A percentile compares a stretch with the other conserved stretches of the same genome.
Evolutionary conservation across 2,329 filamentous ascomycete species (phyloP).

Genomic region (Fusarium musae): DNA sequence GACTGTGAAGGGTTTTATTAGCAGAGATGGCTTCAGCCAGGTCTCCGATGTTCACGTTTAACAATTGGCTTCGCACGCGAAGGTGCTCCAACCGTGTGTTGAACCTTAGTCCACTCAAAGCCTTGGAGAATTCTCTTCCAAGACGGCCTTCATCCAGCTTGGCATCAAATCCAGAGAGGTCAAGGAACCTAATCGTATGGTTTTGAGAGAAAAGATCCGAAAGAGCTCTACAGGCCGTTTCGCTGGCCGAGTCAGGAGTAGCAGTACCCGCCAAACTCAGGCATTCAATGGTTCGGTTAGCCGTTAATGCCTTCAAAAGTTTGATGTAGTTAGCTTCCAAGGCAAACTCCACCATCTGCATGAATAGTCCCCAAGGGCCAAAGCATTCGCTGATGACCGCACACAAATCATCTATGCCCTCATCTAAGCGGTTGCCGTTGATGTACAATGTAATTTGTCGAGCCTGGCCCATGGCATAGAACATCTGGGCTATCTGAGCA

Average conservation of each 20-base stretch:
- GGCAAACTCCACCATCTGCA: constrained; percentile 68
- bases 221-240: constrained; percentile 60
- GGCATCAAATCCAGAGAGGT: constrained; percentile 66
- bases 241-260: constrained; percentile 58
- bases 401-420: constrained; percentile 62
- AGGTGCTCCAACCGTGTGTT: constrained; percentile 61
- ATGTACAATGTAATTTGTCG: constrained; percentile 61
- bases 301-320: constrained; percentile 60
- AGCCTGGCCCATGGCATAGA: constrained; percentile 61
- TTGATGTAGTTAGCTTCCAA: constrained; percentile 63
- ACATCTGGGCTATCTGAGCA: constrained; percentile 60
- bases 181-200: constrained; percentile 61
- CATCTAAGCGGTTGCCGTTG: constrained; percentile 64
- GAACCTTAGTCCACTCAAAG: constrained; percentile 59
- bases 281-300: constrained; percentile 62
- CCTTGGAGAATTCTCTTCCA: constrained; percentile 63
- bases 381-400: constrained; percentile 59
- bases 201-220: constrained; percentile 64
- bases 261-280: constrained; percentile 66
- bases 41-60: constrained; percentile 64
- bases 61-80: constrained; percentile 66
- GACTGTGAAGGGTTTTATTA: constrained; percentile 61
- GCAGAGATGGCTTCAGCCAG: constrained; percentile 61
- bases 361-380: constrained; percentile 61
- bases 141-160: constrained; percentile 68